Evolutionary conservation across 495 filamentous ascomycete species (phyloP), one percentile per base, ranked within the genome.

Genomic region (Podospora didyma): DNA sequence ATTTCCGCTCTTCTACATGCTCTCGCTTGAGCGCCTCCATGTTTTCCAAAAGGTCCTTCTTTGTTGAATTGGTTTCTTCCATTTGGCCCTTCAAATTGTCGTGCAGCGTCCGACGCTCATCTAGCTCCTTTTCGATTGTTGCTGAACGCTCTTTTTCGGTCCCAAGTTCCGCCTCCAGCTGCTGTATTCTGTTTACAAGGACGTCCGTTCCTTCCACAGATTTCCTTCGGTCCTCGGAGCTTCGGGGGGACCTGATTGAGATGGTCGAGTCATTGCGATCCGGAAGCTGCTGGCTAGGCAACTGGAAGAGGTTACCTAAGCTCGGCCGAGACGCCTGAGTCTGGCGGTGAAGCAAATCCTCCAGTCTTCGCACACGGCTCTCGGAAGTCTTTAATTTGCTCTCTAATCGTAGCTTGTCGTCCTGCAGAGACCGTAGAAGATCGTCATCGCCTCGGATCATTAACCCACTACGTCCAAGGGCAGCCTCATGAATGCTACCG

Each of bases 41-140:
- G 64, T 99, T 99, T 41, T 89, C 88, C 67, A 99, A 83, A 1
- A 99, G 82, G 64, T 99, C 94, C 64, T 89, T 85, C 70, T 99
- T 99, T 0, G 89, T 99, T 2, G 89, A 92, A 58, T 90, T 86
- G 12, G 80, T 89, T 66, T 96, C 90, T 58, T 93, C 86, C 44
- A 90, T 82, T 57, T 85, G 86, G 46, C 82, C 78, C 59, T 83
- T 86, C 28, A 89, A 83, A 39, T 86, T 78, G 24, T 84, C 79
- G 62, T 89, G 82, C 3, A 82, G 75, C 19, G 86, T 82, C 5
- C 69, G 76, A 49, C 76, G 79, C 9, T 69, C 69, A 44, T 76
- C 69, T 9, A 87, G 81, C 41, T 89, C 86, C 49, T 82, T 86
- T 60, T 92, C 86, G 5, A 83, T 59, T 0, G 69, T 71, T 6